A percentile compares a stretch with the other conserved stretches of the same genome.
These are phyloP conservation scores for Gyromitra esculenta DNA, from an alignment of 2,329 filamentous ascomycete species.

Conservation along the genomic window DNA sequence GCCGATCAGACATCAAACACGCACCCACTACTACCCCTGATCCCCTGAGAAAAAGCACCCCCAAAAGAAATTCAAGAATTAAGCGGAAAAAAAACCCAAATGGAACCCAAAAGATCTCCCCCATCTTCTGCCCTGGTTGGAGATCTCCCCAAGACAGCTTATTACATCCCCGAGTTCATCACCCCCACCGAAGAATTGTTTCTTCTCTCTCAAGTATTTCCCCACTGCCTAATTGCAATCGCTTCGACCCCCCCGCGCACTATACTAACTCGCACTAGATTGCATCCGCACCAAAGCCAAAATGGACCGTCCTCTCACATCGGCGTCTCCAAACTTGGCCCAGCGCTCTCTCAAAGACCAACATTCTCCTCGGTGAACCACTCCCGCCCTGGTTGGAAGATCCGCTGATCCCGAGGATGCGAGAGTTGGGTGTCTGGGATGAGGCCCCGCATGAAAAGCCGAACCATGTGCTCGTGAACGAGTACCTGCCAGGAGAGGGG, in stretches of 20 bases:
- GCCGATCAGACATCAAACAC: not conserved
- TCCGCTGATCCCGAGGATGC: constrained; percentile 72
- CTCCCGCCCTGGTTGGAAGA: constrained; percentile 79
- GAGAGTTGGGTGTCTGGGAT: constrained; percentile 64
- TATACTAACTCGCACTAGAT: constrained; percentile 62
- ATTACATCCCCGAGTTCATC: constrained; percentile 89
- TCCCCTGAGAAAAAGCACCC: not conserved
- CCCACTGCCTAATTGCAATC: not conserved
- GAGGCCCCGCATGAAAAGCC: constrained; percentile 77
- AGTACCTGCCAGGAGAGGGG: constrained; percentile 86
- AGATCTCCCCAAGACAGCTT: constrained; percentile 72
- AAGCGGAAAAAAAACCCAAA: not conserved
- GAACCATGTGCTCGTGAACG: constrained; percentile 94
- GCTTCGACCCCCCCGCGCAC: not conserved
- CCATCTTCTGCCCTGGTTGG: constrained; percentile 61
- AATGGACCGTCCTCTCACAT: constrained; percentile 88
- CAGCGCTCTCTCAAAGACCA: constrained; percentile 76
- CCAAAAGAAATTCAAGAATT: not conserved
- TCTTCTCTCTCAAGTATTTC: constrained; percentile 74
- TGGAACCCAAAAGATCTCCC: not conserved
- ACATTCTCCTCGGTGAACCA: constrained; percentile 77
- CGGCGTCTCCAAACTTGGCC: constrained; percentile 92
- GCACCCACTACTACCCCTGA: too few relatives aligned
- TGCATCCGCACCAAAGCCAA: constrained; percentile 72
- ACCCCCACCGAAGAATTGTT: constrained; percentile 75